A percentile compares a stretch with the other conserved stretches of the same genome.
These are phyloP conservation scores for Calonectria pseudoreteaudii DNA, from an alignment of 2,329 filamentous ascomycete species.

Conservation along the genomic window DNA sequence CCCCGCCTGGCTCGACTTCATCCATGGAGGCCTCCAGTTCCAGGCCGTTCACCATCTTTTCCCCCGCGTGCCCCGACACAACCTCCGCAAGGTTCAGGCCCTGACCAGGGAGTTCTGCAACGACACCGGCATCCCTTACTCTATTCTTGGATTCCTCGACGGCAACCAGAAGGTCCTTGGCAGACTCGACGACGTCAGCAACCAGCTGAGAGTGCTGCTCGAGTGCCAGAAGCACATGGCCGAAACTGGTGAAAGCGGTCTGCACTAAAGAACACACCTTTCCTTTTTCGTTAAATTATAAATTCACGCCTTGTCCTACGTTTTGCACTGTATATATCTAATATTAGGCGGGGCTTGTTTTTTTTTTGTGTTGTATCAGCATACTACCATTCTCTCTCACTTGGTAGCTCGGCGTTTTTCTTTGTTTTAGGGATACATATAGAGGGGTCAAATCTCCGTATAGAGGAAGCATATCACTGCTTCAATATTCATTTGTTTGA, in stretches of 20 bases:
- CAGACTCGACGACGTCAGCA: conserved; percentile 67
- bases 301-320: not conserved
- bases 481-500: not conserved
- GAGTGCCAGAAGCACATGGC: conserved; percentile 67
- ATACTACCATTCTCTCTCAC: not conserved
- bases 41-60: conserved; percentile 79
- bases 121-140: conserved; percentile 73
- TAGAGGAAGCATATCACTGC: not conserved
- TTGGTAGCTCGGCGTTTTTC: not conserved
- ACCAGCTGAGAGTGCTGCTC: conserved; percentile 70
- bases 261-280: conserved; percentile 39
- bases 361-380: not conserved
- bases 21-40: conserved; percentile 80
- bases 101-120: conserved; percentile 72
- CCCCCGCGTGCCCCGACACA: conserved; percentile 76
- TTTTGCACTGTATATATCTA: not conserved
- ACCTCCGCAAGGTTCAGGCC: conserved; percentile 70
- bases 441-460: not conserved
- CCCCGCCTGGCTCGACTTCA: conserved; percentile 77
- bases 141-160: conserved; percentile 70
- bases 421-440: not conserved
- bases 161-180: conserved; percentile 67
- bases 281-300: too few species aligned
- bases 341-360: not conserved
- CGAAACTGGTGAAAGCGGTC: conserved; percentile 57